These are phyloP conservation scores for Metschnikowia koreensis DNA, from an alignment of 805 yeast genomes.

Conservation along the genomic window DNA sequence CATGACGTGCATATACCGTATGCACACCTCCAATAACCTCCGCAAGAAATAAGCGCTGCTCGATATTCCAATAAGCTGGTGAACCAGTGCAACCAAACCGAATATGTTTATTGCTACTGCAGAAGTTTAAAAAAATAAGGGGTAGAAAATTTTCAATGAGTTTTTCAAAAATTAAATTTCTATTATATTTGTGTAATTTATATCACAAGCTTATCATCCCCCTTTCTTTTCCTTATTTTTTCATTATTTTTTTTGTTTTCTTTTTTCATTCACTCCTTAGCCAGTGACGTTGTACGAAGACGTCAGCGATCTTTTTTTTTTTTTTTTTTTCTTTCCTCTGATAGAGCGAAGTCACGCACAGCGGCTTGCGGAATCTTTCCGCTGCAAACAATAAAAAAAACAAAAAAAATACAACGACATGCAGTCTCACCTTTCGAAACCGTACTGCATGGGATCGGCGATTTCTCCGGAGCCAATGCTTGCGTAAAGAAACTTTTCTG, in stretches of 20 bases:
- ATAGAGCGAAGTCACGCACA: neutral
- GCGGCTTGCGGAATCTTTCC: neutral
- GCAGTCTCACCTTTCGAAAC: neutral
- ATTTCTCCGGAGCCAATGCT: constrained; percentile 9
- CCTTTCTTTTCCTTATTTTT: neutral
- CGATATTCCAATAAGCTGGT: neutral
- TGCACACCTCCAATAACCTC: neutral
- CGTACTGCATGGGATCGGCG: constrained; percentile 7
- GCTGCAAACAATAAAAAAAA: neutral
- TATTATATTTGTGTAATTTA: too few relatives aligned
- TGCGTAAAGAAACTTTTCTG: constrained; percentile 30
- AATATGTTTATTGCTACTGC: too few relatives aligned
- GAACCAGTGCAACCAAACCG: neutral
- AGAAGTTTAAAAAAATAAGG: too few relatives aligned
- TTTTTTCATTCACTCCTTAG: neutral
- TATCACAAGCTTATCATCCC: neutral
- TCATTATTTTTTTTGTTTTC: too few relatives aligned
- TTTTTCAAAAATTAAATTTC: too few relatives aligned
- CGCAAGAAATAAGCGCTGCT: neutral
- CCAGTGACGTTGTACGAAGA: neutral
- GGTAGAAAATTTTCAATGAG: too few relatives aligned
- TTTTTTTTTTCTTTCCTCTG: too few relatives aligned
- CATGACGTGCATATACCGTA: neutral
- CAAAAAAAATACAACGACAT: neutral
- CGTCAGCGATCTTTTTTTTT: neutral